These are phyloP conservation scores for Solanum tarijense DNA, from an alignment of 257 asterid genomes.

Conservation along the genomic window DNA sequence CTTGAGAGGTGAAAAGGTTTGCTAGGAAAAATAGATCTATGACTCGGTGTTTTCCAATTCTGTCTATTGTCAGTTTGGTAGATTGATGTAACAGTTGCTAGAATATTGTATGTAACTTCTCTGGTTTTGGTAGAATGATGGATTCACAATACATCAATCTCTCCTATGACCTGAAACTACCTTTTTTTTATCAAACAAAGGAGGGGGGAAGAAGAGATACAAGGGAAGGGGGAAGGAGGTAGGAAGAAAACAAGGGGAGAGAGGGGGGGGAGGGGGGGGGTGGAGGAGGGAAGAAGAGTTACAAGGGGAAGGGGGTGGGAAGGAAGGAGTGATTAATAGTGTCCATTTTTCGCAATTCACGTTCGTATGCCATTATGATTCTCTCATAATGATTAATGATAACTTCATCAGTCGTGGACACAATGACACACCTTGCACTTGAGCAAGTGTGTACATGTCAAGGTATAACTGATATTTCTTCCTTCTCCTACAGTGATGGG, in stretches of 20 bases:
- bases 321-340: not conserved
- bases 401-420: not conserved
- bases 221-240: too few species aligned
- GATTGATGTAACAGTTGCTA: not conserved
- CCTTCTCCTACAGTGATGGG: not conserved
- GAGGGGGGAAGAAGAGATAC: not conserved
- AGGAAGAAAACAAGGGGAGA: not conserved
- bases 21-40: not conserved
- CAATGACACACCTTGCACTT: not conserved
- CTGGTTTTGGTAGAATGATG: not conserved
- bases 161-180: not conserved
- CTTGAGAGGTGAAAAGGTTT: not conserved
- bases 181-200: not conserved
- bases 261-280: not conserved
- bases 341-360: not conserved
- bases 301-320: not conserved
- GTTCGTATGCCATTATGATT: not conserved
- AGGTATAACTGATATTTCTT: not conserved
- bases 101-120: not conserved
- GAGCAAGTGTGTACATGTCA: not conserved
- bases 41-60: not conserved
- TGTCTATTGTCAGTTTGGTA: not conserved
- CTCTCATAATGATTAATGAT: not conserved
- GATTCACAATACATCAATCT: not conserved
- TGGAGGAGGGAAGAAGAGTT: not conserved